phyloP scores from a whole-genome alignment of 208 protist genomes.

The Leishmania gerbilli region DNA sequence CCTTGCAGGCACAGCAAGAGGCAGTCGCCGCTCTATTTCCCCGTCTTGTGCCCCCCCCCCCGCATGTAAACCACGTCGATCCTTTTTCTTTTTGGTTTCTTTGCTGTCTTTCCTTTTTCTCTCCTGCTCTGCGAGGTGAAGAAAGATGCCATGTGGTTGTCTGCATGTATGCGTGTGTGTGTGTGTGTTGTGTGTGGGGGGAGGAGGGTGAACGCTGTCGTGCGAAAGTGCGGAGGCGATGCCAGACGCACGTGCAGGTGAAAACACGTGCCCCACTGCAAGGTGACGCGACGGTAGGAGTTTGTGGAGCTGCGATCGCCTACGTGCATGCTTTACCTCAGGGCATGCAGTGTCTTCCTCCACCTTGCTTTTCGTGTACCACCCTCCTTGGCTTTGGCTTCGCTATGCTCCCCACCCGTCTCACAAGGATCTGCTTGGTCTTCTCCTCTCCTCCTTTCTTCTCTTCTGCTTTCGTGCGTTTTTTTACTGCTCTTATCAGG shows the following conservation, averaged over 20 bases:
- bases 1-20: not conserved
- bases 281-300: not conserved
- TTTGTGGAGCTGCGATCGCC: not conserved
- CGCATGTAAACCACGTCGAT: not conserved
- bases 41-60: not conserved
- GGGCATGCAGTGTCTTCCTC: not conserved
- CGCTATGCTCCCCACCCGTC: not conserved
- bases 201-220: not conserved
- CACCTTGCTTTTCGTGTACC: not conserved
- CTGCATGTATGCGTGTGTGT: not conserved
- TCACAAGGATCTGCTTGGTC: not conserved
- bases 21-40: not conserved
- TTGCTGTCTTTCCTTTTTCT: not conserved
- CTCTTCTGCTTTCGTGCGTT: not conserved
- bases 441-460: not conserved
- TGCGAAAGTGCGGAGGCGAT: not conserved
- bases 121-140: not conserved
- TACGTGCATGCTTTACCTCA: not conserved
- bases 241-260: not conserved
- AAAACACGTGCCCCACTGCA: not conserved
- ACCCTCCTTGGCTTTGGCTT: not conserved
- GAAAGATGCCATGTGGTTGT: slow-evolving; percentile 9
- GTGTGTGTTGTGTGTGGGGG: not conserved
- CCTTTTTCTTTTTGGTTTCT: not conserved
- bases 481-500: too few species aligned